phyloP scores from a whole-genome alignment of 768 basidiomycete genomes.

The Rhodotorula taiwanensis region DNA sequence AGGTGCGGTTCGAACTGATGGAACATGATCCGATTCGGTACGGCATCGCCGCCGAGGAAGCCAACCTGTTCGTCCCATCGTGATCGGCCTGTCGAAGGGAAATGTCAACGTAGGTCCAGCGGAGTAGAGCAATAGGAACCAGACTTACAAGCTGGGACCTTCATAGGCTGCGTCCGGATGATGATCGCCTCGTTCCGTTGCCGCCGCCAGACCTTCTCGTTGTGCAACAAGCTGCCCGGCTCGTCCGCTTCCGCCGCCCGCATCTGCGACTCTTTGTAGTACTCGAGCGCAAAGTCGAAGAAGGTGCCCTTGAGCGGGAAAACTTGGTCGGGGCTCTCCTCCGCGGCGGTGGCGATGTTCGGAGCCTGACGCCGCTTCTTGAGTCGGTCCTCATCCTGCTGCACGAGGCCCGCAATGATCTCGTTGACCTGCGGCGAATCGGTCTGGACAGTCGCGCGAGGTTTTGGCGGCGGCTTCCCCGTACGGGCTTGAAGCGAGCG shows the following conservation, averaged over 20 bases:
- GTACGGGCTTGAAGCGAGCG: conserved; percentile 31
- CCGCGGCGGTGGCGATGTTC: conserved; percentile 42
- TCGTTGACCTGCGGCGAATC: conserved; percentile 48
- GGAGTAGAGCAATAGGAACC: not conserved
- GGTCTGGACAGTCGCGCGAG: not conserved
- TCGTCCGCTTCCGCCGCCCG: conserved; percentile 93
- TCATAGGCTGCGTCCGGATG: conserved; percentile 61
- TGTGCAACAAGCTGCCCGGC: conserved; percentile 86
- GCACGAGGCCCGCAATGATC: conserved; percentile 81
- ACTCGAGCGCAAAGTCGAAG: conserved; percentile 94
- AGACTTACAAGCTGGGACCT: conserved; percentile 63
- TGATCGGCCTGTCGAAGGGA: conserved; percentile 12
- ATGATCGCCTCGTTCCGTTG: conserved; percentile 77
- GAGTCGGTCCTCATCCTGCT: conserved; percentile 89
- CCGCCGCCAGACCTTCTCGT: conserved; percentile 91
- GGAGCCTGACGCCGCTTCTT: conserved; percentile 55
- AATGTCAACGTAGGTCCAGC: not conserved
- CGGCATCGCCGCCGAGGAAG: conserved; percentile 44
- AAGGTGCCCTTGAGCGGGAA: conserved; percentile 77
- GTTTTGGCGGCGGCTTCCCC: conserved; percentile 14
- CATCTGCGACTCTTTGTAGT: conserved; percentile 99
- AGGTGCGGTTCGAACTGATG: conserved; percentile 89
- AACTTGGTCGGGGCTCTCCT: conserved; percentile 36
- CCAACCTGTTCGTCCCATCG: conserved; percentile 47
- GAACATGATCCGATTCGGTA: conserved; percentile 66